phyloP scores from a whole-genome alignment of 331 rosid species.

The Quercus lobata region DNA sequence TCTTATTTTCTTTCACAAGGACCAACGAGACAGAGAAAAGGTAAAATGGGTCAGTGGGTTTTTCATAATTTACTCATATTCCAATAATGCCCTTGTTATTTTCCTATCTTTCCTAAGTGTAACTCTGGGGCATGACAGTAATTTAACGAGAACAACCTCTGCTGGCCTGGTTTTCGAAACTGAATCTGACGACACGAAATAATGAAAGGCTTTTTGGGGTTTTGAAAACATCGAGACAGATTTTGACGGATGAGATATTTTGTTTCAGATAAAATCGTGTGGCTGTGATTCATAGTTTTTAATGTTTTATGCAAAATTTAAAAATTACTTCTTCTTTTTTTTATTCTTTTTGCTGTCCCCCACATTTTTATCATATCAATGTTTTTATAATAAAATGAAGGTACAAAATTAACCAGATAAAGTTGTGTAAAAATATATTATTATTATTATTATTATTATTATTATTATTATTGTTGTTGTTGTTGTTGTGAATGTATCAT shows the following conservation, averaged over 20 bases:
- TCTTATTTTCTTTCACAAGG: slow-evolving; percentile 35
- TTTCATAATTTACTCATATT: neutral
- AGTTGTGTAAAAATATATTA: too few species aligned
- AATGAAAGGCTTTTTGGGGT: slow-evolving; percentile 47
- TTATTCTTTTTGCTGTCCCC: too few species aligned
- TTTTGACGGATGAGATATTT: slow-evolving; percentile 42
- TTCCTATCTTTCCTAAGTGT: neutral
- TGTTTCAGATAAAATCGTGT: neutral
- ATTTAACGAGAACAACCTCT: neutral
- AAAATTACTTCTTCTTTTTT: too few species aligned
- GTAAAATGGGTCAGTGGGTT: slow-evolving; percentile 33
- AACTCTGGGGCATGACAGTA: slow-evolving; percentile 14
- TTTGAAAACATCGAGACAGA: slow-evolving; percentile 51
- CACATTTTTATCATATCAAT: too few species aligned
- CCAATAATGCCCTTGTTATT: neutral
- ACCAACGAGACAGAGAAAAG: slow-evolving; percentile 48
- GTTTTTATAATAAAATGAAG: too few species aligned
- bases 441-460: too few species aligned
- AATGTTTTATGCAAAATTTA: neutral
- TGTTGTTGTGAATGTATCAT: too few species aligned
- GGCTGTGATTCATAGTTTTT: slow-evolving; percentile 30
- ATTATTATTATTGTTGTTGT: too few species aligned
- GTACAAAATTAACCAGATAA: rapidly evolving
- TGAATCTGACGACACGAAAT: slow-evolving; percentile 73
- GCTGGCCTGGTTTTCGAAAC: slow-evolving; percentile 52